Base-by-base conservation (phyloP, 2,329 filamentous ascomycete genomes). In the Colletotrichum sp. region DNA sequence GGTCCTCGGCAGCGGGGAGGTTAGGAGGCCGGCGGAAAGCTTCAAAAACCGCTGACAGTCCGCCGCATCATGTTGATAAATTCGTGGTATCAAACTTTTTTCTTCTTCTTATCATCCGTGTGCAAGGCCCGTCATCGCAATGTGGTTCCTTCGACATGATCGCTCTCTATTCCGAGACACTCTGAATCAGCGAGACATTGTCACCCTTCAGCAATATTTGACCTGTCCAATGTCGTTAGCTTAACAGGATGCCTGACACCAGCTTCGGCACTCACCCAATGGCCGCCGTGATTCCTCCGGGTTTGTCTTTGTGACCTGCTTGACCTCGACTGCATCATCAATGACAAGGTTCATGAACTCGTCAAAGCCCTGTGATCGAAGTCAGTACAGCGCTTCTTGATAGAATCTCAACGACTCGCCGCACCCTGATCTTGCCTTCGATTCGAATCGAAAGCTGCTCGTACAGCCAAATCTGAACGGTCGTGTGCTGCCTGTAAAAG, bases 341-440 rank as follows among this genome's bases (percentile, higher is more conserved):
- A 98, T 91, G 52, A 99, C 97, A 66, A 99, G 89, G 87, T 99
- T 99, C 96, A 99, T 98, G 88, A 99, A 99, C 86, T 99, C 97
- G 84, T 99, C 97, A 80, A 99, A 99, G 16, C 97, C 96, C 96
- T 98, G 77, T 3, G 57, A 30, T 9, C 32, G 13, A 21, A 66
- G 74, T 82, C 71, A 82, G 79, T 60, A 43, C 55, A 18, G 5
- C 36, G 26, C 10, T 5, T 24, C 10, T 18, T n/a, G 15, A 39
- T 30, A 21, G 21, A 16, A 66, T 24, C n/a, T 16, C 18, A 6
- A 24, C 16, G 12, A 34, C 24, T 24, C n/a, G 57, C 85, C 93
- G 78, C 85, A 98, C 96, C 82, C 97, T 92, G 79, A 99, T 98
- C 88, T 96, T 98, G 77, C 97, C 97, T 87, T 99, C 96, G 82